Evolutionary conservation across 1,284 basidiomycete genomes (phyloP).

Genomic region (Sphagnurus paluster): DNA sequence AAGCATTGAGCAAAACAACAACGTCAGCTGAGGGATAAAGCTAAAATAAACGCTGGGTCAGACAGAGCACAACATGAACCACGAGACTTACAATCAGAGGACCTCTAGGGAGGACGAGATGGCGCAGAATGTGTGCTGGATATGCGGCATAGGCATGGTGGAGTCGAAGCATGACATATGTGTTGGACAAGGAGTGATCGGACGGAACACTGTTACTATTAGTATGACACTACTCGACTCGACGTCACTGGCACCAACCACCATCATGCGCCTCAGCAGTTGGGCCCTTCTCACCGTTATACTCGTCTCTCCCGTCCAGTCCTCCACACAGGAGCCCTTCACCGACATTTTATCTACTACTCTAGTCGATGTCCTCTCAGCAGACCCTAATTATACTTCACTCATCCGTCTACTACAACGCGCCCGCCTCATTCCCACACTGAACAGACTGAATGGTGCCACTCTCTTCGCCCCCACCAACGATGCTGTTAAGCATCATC

Average conservation of each 20-base stretch:
- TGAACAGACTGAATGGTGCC: constrained; percentile 81
- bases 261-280: constrained; percentile 19
- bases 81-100: constrained; percentile 53
- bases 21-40: constrained; percentile 71
- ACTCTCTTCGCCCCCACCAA: constrained; percentile 97
- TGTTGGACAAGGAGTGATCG: background rate
- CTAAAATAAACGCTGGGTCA: constrained; percentile 36
- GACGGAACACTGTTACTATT: too few species aligned
- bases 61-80: constrained; percentile 6
- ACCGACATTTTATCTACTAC: constrained; percentile 45
- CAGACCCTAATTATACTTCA: constrained; percentile 78
- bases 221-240: too few species aligned
- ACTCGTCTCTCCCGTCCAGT: constrained; percentile 24
- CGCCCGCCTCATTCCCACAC: constrained; percentile 86
- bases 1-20: constrained; percentile 67
- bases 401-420: constrained; percentile 83
- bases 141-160: constrained; percentile 56
- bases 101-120: constrained; percentile 48
- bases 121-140: constrained; percentile 55
- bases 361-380: constrained; percentile 77
- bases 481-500: constrained; percentile 71
- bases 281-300: constrained; percentile 11
- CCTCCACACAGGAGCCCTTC: constrained; percentile 27
- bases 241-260: too few species aligned
- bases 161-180: constrained; percentile 56